Evolutionary conservation across 148 eudicot species (phyloP), one percentile per base, ranked within the genome.

Genomic region (Camellia lanceoleosa): DNA sequence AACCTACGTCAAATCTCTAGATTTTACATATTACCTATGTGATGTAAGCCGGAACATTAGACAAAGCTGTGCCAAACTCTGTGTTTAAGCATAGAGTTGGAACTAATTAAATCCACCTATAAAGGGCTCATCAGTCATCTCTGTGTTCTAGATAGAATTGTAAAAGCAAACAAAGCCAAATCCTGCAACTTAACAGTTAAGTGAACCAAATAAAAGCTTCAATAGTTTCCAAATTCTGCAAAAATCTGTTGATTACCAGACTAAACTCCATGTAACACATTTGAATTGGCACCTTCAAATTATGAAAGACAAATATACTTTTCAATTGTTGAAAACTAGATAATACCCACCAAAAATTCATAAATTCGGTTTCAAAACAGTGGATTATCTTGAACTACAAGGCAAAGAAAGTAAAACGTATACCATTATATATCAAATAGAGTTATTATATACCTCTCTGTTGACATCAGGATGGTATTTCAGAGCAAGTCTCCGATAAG

Each of bases 401-500:
- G 5, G 20, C 69, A 79, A 75, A 67, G 38, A 68, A 3, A 19
- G 3, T 0, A 76, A 58, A 44, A 8, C 10, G 16, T 14, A 52
- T 5, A 38, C 38, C 62, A 5, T 43, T 23, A 49, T 15, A 46
- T n/a, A 80, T 10, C 46, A 49, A 76, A 54, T 52, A 15, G 51
- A 62, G 66, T 63, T 3, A 74, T 20, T 73, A 71, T 19, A 20
- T 78, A 94, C 99, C 99, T 94, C 86, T 80, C 94, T 97, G 81
- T 94, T 97, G 67, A 97, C 99, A 90, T 97, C 99, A 58, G 99
- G 99, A 80, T 97, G 99, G 79, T 80, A 94, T 76, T 94, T 97
- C 6, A 97, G 91, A 83, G 99, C 99, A 73, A 97, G 91, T 87
- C 87, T 97, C 30, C 99, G 84, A 86, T 97, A 97, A 83, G 98